Evolutionary conservation across 352 stramenopile genomes (phyloP), one percentile per base, ranked within the genome.

Genomic region (Plasmopara muralis): DNA sequence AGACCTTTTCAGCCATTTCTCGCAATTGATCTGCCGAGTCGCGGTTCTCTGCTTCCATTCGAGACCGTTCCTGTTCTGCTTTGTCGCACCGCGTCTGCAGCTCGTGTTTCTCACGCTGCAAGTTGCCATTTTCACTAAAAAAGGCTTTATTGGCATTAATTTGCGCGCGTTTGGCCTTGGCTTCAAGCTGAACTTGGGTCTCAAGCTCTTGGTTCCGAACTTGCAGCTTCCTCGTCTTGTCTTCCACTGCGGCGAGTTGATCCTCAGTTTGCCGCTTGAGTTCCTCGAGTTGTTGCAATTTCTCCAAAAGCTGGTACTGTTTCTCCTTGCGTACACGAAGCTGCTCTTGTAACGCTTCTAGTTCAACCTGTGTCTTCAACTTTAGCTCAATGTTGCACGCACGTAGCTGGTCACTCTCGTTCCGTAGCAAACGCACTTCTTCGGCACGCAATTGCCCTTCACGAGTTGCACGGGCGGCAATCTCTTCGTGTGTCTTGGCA

Each of bases 1-100:
- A 98, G 25, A 96, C 63, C 62, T 98, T 98, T 62, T 98, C 93
- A 9, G 95, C 93, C 93, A 98, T 98, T 64, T 98, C 93, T 9
- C 93, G 83, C 4, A 98, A 70, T 65, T 98, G 91, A 48, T 98
- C 93, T 12, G 87, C 89, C 29, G 83, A 96, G 59, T 98, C 92
- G 28, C 93, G 77, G 53, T 96, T 95, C 62, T 98, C 95, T 9
- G 88, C 85, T 58, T 98, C 93, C 86, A 98, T 97, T 5, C 92
- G 85, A 7, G 96, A 82, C 6, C 93, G 70, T 58, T 98, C 91
- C 50, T 96, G 73, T 55, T 98, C 95, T 20, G 84, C 78, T 18
- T 88, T 89, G 40, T 98, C 82, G 6, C 97, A 67, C 30, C 92
- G 83, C n/a, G 74, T 70, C 54, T 86, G 77, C 1, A 97, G 61